Evolutionary conservation across 2,329 filamentous ascomycete species (phyloP).

Genomic region (Geoglossum cookeanum): DNA sequence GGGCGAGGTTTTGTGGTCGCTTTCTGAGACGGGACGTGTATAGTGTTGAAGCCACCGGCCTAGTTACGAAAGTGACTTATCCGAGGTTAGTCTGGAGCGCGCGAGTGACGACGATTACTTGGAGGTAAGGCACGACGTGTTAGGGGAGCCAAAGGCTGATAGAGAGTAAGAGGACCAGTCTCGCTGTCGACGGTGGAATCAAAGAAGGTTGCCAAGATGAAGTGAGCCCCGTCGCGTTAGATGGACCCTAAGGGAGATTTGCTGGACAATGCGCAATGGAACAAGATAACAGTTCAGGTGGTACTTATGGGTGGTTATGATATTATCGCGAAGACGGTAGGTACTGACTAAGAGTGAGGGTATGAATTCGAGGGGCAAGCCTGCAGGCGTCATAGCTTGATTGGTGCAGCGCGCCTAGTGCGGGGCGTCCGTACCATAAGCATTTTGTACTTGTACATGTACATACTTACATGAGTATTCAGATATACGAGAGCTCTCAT

Average conservation of each 20-base stretch:
- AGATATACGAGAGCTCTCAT: too few species aligned
- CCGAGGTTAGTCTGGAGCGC: neutral
- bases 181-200: neutral
- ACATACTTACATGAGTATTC: too few species aligned
- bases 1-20: neutral
- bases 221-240: neutral
- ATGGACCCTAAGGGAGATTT: neutral
- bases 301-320: neutral
- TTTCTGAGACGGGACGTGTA: neutral
- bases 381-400: neutral
- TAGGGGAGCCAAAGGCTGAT: neutral
- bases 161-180: neutral
- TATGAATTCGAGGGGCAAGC: neutral
- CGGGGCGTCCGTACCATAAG: neutral
- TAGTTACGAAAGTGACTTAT: neutral
- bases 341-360: neutral
- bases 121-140: too few species aligned
- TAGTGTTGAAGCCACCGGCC: neutral
- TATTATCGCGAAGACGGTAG: neutral
- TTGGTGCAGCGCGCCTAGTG: neutral
- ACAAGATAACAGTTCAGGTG: neutral
- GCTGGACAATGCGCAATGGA: neutral
- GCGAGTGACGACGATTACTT: neutral
- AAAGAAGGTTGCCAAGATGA: neutral
- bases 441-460: too few species aligned